Evolutionary conservation across 2,329 filamentous ascomycete genomes (phyloP), one percentile per base, ranked within the genome.

Genomic region (Ophiocordyceps unilateralis): DNA sequence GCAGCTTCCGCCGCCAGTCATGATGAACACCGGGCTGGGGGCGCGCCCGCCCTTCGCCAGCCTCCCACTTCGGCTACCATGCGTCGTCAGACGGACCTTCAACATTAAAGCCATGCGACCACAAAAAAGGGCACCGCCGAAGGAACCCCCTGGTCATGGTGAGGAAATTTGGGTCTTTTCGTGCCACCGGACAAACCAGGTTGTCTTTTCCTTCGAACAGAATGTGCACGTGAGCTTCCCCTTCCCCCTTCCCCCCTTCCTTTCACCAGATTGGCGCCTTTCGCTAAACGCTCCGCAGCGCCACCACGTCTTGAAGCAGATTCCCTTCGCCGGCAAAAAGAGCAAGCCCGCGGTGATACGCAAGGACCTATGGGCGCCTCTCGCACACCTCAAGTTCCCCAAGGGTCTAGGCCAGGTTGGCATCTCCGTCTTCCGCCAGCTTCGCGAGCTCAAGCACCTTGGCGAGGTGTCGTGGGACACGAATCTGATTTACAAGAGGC

Each of bases 291-390:
- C 22, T 17, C 19, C 22, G 28, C 12, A 66, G 63, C 59, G 55
- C 20, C 51, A 64, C 50, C 64, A 66, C 46, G 63, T 65, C 40
- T 59, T 77, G 48, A 66, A 69, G 51, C 74, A 78, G 54, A 58
- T 82, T 46, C 70, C 74, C 40, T 82, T 72, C 63, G 76, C 76
- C 49, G 78, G 77, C 59, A 82, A 81, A 57, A 81, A 83, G 60
- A 68, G 73, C 40, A 71, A 74, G 49, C 76, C 76, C 2, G 57
- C 69, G 43, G 74, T 73, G 52, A 62, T 82, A 34, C 75, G 78
- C 45, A 79, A 76, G 58, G 78, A 83, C 62, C 74, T 76, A 60
- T 82, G 79, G 78, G 62, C 63, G 28, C 73, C 74, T 7, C 61
- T 81, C 52, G 76, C 75, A 41, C 60, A 69, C 48, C 72, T 82